Conservation (phyloP, 768 basidiomycete species). For the Termitomyces sp. region DNA sequence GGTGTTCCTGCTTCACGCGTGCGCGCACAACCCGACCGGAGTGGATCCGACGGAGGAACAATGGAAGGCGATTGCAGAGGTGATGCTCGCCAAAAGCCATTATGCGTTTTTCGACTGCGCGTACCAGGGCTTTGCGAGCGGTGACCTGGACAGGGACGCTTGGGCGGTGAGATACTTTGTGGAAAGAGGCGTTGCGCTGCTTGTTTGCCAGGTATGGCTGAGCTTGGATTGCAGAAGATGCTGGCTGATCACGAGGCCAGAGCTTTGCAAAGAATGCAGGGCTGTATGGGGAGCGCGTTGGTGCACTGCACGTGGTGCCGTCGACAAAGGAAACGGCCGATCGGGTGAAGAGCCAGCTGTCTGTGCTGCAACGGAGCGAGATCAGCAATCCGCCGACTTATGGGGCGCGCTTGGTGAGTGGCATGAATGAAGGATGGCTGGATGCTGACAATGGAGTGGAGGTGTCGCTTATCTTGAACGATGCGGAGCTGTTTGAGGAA, state of each 20-base stretch:
- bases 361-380: slow-evolving; percentile 88
- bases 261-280: slow-evolving; percentile 98
- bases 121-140: slow-evolving; percentile 96
- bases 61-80: slow-evolving; percentile 74
- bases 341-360: slow-evolving; percentile 81
- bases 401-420: slow-evolving; percentile 76
- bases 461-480: slow-evolving; percentile 81
- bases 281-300: slow-evolving; percentile 90
- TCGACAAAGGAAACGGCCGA: slow-evolving; percentile 58
- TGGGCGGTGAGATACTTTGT: slow-evolving; percentile 90
- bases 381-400: slow-evolving; percentile 94
- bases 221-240: not conserved
- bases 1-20: slow-evolving; percentile 88
- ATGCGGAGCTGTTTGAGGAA: slow-evolving; percentile 67
- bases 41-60: slow-evolving; percentile 89
- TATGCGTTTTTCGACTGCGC: slow-evolving; percentile 94
- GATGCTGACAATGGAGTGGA: slow-evolving; percentile 21
- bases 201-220: slow-evolving; percentile 77
- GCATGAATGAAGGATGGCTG: not conserved
- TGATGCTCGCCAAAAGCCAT: slow-evolving; percentile 69
- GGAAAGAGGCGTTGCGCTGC: slow-evolving; percentile 63
- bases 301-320: slow-evolving; percentile 85
- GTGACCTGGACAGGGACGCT: slow-evolving; percentile 86
- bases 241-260: slow-evolving; percentile 30
- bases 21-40: slow-evolving; percentile 96